Conservation (phyloP, 495 filamentous ascomycete genomes). For the Penicillium roqueforti region DNA sequence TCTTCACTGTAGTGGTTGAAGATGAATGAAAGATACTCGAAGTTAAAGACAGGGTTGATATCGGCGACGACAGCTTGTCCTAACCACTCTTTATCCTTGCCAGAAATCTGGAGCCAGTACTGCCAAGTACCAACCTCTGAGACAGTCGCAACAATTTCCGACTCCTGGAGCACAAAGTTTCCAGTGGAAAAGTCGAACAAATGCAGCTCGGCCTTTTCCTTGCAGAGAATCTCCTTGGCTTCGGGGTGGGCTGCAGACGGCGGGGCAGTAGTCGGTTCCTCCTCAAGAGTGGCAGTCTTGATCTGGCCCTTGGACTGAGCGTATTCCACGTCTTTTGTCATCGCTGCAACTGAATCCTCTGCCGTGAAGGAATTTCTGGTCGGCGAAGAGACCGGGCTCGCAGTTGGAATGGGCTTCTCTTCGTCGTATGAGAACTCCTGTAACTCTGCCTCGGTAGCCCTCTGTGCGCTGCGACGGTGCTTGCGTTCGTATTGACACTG, state of each 20-base stretch:
- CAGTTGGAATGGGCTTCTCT: slow-evolving; percentile 74
- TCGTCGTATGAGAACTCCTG: slow-evolving; percentile 74
- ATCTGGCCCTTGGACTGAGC: slow-evolving; percentile 38
- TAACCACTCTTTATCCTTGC: slow-evolving; percentile 77
- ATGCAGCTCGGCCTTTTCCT: slow-evolving; percentile 80
- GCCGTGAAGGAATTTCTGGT: slow-evolving; percentile 32
- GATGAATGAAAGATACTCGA: slow-evolving; percentile 95
- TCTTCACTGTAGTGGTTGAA: slow-evolving; percentile 93
- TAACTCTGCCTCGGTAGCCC: slow-evolving; percentile 77
- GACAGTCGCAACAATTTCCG: slow-evolving; percentile 68
- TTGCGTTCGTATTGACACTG: slow-evolving; percentile 98
- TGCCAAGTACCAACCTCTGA: slow-evolving; percentile 87
- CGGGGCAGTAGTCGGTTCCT: slow-evolving; percentile 44
- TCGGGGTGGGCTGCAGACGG: slow-evolving; percentile 62
- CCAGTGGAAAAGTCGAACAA: slow-evolving; percentile 85
- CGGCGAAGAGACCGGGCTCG: slow-evolving; percentile 71
- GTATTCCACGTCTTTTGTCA: slow-evolving; percentile 47
- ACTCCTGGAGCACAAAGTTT: slow-evolving; percentile 78
- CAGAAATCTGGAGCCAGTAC: slow-evolving; percentile 90
- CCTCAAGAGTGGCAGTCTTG: slow-evolving; percentile 25
- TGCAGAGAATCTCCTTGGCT: slow-evolving; percentile 64
- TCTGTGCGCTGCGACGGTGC: slow-evolving; percentile 70
- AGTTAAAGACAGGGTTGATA: slow-evolving; percentile 98
- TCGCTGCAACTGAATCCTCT: slow-evolving; percentile 37
- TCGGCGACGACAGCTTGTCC: slow-evolving; percentile 81